Percentiles rank a stretch among this genome's conserved stretches.
Conservation (phyloP, 1,139 yeast species). For the Kodamaea ohmeri region DNA sequence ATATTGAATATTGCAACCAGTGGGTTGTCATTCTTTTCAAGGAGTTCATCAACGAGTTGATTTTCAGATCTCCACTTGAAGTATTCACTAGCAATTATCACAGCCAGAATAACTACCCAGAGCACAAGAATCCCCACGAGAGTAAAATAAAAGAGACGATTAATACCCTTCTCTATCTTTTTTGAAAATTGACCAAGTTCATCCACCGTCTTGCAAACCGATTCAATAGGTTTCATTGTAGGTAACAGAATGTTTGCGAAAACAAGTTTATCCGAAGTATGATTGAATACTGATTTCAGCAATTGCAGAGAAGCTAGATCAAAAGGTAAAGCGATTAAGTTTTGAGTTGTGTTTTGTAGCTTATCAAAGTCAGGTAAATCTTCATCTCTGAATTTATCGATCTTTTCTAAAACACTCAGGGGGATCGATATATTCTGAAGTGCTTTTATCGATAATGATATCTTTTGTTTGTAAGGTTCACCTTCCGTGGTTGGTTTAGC, state of each 20-base stretch:
- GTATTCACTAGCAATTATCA: constrained; percentile 43
- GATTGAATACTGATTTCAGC: constrained; percentile 11
- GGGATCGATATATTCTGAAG: constrained; percentile 65
- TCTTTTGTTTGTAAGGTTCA: constrained; percentile 28
- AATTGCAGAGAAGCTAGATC: constrained; percentile 11
- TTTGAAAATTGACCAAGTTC: background rate
- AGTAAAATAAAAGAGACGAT: constrained; percentile 42
- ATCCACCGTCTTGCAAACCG: constrained; percentile 8
- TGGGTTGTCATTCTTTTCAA: constrained; percentile 7
- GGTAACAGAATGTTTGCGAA: constrained; percentile 41
- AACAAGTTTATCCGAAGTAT: constrained; percentile 6
- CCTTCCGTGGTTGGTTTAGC: constrained; percentile 19
- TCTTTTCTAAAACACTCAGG: constrained; percentile 14
- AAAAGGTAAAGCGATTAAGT: constrained; percentile 15
- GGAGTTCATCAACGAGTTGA: constrained; percentile 23
- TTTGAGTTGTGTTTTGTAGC: constrained; percentile 15
- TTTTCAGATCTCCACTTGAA: constrained; percentile 49
- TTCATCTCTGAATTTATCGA: constrained; percentile 13
- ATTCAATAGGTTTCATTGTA: constrained; percentile 12
- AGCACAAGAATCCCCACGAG: constrained; percentile 36
- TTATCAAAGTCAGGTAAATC: constrained; percentile 15
- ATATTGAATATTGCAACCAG: constrained; percentile 14
- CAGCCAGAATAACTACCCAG: constrained; percentile 30
- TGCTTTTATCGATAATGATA: constrained; percentile 58
- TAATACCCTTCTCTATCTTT: constrained; percentile 43